Percentiles rank a stretch among this genome's conserved stretches.
These are phyloP conservation scores for Eucalyptus cloeziana DNA, from an alignment of 345 rosid species.

Conservation along the genomic window DNA sequence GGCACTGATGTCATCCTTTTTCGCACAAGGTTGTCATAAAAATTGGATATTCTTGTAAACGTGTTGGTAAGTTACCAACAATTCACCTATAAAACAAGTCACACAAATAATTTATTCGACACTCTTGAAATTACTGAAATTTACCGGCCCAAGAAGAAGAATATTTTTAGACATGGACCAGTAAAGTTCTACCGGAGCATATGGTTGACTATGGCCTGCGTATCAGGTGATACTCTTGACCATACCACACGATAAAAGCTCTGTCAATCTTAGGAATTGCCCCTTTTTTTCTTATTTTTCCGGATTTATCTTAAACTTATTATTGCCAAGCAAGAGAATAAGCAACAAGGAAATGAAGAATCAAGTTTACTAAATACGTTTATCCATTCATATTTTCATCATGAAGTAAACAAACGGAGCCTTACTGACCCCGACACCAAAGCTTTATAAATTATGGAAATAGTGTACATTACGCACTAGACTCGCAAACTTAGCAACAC, in stretches of 20 bases:
- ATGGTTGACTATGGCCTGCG: background rate
- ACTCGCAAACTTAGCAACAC: background rate
- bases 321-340: background rate
- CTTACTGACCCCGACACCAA: background rate
- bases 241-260: background rate
- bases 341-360: background rate
- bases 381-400: background rate
- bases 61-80: background rate
- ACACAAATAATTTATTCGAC: background rate
- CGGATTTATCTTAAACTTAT: background rate
- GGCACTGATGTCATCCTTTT: no score
- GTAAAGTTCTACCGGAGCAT: background rate
- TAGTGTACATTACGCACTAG: background rate
- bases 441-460: background rate
- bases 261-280: background rate
- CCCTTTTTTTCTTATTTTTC: background rate
- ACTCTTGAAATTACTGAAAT: background rate
- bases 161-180: background rate
- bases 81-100: background rate
- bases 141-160: fast-evolving
- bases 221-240: background rate
- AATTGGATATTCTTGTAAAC: background rate
- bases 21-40: background rate
- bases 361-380: background rate
- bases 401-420: background rate